phyloP scores from a whole-genome alignment of 2,329 filamentous ascomycete species.

The Aureobasidium musti region DNA sequence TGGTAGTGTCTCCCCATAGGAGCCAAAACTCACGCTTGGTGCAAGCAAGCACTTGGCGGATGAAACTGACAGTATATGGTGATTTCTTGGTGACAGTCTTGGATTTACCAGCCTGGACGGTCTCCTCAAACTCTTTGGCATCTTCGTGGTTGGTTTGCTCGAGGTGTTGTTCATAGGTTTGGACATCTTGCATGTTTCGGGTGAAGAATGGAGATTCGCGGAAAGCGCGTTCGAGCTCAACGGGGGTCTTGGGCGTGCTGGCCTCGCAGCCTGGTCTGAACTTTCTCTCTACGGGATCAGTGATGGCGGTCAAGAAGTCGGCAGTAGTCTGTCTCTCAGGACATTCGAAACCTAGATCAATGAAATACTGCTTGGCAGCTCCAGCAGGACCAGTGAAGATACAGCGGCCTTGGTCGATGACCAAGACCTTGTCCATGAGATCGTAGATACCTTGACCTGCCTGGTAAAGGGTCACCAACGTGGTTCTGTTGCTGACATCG shows the following conservation, averaged over 20 bases:
- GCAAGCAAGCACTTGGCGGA: constrained; percentile 67
- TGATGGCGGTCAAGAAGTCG: constrained; percentile 75
- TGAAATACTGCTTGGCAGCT: constrained; percentile 67
- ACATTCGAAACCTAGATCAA: constrained; percentile 63
- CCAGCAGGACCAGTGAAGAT: constrained; percentile 65
- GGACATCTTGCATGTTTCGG: constrained; percentile 62
- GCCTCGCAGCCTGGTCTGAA: constrained; percentile 67
- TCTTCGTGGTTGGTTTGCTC: constrained; percentile 60
- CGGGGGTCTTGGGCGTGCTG: constrained; percentile 67
- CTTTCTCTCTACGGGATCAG: constrained; percentile 69
- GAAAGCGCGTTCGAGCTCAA: constrained; percentile 70
- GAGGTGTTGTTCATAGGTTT: constrained; percentile 60
- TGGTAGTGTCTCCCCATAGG: constrained; percentile 71
- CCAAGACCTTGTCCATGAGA: constrained; percentile 77
- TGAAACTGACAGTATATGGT: constrained; percentile 74
- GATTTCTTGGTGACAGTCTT: constrained; percentile 66
- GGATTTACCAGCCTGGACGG: constrained; percentile 67
- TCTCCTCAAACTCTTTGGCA: constrained; percentile 65
- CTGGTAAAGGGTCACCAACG: constrained; percentile 71
- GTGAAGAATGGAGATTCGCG: constrained; percentile 63
- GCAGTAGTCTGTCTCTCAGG: constrained; percentile 68
- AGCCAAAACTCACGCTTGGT: constrained; percentile 77
- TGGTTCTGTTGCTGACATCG: constrained; percentile 70
- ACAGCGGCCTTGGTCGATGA: constrained; percentile 72
- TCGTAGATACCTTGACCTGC: constrained; percentile 69